Evolutionary conservation across 305 asterid species (phyloP).

Genomic region (Solanum hybrid): DNA sequence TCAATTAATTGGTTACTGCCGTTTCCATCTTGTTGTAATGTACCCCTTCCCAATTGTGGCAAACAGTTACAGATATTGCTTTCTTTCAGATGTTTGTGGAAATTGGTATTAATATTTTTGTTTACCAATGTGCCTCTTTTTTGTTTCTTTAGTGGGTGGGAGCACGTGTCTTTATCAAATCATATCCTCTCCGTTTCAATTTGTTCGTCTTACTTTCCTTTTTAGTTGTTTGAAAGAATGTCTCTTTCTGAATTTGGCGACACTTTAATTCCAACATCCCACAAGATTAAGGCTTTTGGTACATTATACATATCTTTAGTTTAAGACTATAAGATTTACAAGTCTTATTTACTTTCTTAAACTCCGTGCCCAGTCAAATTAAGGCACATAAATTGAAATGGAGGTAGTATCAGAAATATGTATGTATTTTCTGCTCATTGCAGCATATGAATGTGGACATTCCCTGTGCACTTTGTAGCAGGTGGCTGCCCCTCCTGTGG

Average conservation of each 20-base stretch:
- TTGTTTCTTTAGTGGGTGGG: not conserved
- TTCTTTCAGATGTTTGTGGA: not conserved
- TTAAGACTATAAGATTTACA: not conserved
- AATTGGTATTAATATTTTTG: not conserved
- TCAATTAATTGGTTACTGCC: not conserved
- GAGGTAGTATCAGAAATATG: not conserved
- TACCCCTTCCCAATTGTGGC: not conserved
- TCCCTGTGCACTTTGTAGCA: not conserved
- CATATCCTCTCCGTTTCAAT: not conserved
- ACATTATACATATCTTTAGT: not conserved
- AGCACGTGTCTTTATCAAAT: not conserved
- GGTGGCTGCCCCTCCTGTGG: not conserved
- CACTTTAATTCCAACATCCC: not conserved
- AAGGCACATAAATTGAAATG: not conserved
- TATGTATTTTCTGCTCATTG: not conserved
- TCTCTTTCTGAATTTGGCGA: not conserved
- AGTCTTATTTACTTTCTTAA: not conserved
- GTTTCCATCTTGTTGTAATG: not conserved
- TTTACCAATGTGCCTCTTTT: not conserved
- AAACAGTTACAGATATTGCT: not conserved
- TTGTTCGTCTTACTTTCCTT: not conserved
- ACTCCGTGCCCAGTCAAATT: not conserved
- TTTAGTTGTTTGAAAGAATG: not conserved
- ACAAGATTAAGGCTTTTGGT: not conserved
- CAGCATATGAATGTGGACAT: not conserved